Evolutionary conservation across 352 stramenopile species (phyloP), one percentile per base, ranked within the genome.

Genomic region (Phytophthora cactorum): DNA sequence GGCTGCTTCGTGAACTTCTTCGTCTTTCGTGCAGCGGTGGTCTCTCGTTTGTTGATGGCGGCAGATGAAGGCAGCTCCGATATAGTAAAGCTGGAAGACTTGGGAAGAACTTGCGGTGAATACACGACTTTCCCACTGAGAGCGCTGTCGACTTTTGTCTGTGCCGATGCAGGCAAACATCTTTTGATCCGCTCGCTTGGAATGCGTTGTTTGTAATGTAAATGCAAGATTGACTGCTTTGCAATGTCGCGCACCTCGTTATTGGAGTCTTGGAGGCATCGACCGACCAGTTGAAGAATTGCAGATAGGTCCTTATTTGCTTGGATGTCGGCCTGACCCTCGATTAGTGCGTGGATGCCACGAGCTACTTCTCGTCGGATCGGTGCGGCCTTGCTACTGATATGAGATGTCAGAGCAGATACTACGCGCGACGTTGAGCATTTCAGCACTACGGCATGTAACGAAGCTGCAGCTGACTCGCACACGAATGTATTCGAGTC

Each of bases 401-500:
- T n/a, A 14, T 91, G 83, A 2, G 63, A 41, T 0, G 56, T 59
- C 1, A 95, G 46, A 1, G 80, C 78, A 39, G 54, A 59, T 31
- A 91, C 72, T 5, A 90, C 77, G 8, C 78, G 75, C 5, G 46
- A 43, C 14, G 75, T 73, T 2, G 84, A 91, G 64, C 83, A 95
- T 22, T 90, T 64, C 3, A 79, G 46, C 17, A 87, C 79, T 28
- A 93, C 75, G 0, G 70, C 53, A n/a, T 81, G 59, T 11, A 95
- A 59, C 0, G 84, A 76, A 8, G 70, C 54, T 27, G 70, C 66
- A 3, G 77, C 85, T 2, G 79, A 87, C 29, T 92, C 84, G 39
- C 83, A 91, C 34, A 95, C 79, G 58, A 95, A 95, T 1, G 77
- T 28, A 31, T 92, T 95, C 7, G 85, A 90, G 58, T 95, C 85